Base-by-base conservation (phyloP, 169 alveolate genomes). In the Eimeria nieschulzi region DNA sequence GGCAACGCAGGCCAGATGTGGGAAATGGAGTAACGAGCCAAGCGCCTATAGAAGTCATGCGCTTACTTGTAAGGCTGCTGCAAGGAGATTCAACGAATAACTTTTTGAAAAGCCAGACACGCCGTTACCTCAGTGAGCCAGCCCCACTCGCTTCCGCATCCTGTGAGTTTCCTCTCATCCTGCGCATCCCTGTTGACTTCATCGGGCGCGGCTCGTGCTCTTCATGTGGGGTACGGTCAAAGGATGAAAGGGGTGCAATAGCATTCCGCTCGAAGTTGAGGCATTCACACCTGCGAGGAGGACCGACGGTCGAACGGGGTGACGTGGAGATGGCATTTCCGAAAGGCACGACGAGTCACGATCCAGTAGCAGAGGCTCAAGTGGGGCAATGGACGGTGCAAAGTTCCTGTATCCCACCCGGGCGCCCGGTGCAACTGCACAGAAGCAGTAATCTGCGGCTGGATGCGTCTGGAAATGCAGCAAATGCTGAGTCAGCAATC, bases 351-450 rank as follows among this genome's bases (percentile, higher is more conserved):
- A 46, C 46, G 66, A 26, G 51, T 17, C 63, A 19, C 53, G 54
- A 55, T 8, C 26, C 5, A 21, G 53, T 15, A 17, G 76, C 76
- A 17, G 56, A 23, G 46, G 53, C n/a, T 9, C 70, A 25, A 79
- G 72, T 79, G 26, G 87, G 87, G 73, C 87, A 72, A 7, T 79
- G 87, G 87, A 55, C 46, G 56, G 73, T 56, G 73, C 33, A 79
- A 9, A 9, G 26, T 21, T 25, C 56, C 56, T 46, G 26, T 23
- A 63, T 26, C 55, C 25, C 72, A 23, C 73, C 15, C 55, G 72
- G 10, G 76, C 72, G 73, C 7, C 9, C 87, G n/a, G 70, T 79
- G 56, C 72, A 79, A 7, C 63, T 79, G 87, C 87, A 79, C 46
- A 19, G n/a, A 12, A 12, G 68, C 68, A 59, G 68, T 19, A 59